Percentiles rank a stretch among this genome's conserved stretches.
phyloP scores from a whole-genome alignment of 805 yeast species.

The Cyberlindnera subsufficiens region DNA sequence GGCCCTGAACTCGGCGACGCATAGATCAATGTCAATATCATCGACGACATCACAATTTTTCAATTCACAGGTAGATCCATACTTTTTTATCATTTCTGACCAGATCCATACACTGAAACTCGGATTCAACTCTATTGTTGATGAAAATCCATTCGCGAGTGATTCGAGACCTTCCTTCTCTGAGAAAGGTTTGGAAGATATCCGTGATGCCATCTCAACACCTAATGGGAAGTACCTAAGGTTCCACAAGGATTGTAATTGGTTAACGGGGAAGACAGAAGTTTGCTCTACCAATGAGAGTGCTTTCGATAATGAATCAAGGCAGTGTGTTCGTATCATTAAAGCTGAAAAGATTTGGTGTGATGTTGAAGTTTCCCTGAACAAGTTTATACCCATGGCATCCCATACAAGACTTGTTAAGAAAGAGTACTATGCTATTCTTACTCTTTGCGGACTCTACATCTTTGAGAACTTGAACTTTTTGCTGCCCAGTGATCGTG shows the following conservation, averaged over 20 bases:
- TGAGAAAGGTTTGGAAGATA: slow-evolving; percentile 5
- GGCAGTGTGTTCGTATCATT: slow-evolving; percentile 26
- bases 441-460: slow-evolving; percentile 45
- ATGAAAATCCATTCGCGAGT: slow-evolving; percentile 9
- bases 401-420: slow-evolving; percentile 26
- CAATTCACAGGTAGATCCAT: slow-evolving; percentile 27
- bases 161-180: slow-evolving; percentile 5
- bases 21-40: slow-evolving; percentile 16
- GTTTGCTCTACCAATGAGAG: slow-evolving; percentile 2
- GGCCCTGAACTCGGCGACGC: slow-evolving; percentile 1
- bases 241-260: slow-evolving; percentile 23
- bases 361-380: slow-evolving; percentile 31
- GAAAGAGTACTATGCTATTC: slow-evolving; percentile 41
- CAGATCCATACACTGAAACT: slow-evolving; percentile 21
- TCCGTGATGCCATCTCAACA: slow-evolving; percentile 13
- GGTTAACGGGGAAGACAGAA: slow-evolving; percentile 24
- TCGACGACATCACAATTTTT: slow-evolving; percentile 23
- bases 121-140: slow-evolving; percentile 4
- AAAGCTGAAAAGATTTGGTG: slow-evolving; percentile 35
- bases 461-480: slow-evolving; percentile 36
- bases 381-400: slow-evolving; percentile 28
- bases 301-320: slow-evolving; percentile 1
- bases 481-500: slow-evolving; percentile 23
- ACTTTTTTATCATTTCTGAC: slow-evolving; percentile 28
- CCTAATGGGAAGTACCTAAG: slow-evolving; percentile 29